A percentile compares a stretch with the other conserved stretches of the same genome.
Conservation (phyloP, 2,329 filamentous ascomycete species). For the Colletotrichum higginsianum region DNA sequence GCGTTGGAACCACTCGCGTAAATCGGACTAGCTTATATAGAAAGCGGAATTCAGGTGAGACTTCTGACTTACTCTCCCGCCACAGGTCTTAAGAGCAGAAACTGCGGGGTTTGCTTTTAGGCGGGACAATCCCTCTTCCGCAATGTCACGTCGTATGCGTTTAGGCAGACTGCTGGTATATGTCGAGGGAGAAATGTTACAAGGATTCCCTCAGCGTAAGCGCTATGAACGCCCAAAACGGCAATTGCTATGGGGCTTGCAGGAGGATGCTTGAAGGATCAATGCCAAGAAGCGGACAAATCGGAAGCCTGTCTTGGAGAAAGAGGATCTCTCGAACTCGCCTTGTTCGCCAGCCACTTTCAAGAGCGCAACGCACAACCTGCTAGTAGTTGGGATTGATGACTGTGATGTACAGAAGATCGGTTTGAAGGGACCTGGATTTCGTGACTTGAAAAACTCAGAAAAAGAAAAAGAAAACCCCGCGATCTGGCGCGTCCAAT, state of each 20-base stretch:
- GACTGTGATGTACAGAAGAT: background rate
- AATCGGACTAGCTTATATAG: too few species aligned
- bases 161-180: background rate
- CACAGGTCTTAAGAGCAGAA: background rate
- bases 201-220: slow-evolving; percentile 25
- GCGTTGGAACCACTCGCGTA: too few species aligned
- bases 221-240: slow-evolving; percentile 10
- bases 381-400: background rate
- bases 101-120: background rate
- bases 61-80: background rate
- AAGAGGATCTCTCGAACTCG: background rate
- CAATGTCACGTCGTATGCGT: slow-evolving; percentile 16
- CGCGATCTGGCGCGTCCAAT: background rate
- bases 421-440: background rate
- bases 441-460: background rate
- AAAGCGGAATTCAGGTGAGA: too few species aligned
- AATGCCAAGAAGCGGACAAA: slow-evolving; percentile 19
- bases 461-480: background rate
- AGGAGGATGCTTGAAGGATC: background rate
- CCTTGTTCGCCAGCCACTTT: background rate
- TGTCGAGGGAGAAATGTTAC: background rate
- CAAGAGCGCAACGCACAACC: background rate
- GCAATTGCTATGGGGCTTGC: background rate
- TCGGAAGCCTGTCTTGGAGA: background rate
- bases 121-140: slow-evolving; percentile 3